Evolutionary conservation across 2,329 filamentous ascomycete genomes (phyloP), one percentile per base, ranked within the genome.

Genomic region (Aspergillus oerlinghausenensis): DNA sequence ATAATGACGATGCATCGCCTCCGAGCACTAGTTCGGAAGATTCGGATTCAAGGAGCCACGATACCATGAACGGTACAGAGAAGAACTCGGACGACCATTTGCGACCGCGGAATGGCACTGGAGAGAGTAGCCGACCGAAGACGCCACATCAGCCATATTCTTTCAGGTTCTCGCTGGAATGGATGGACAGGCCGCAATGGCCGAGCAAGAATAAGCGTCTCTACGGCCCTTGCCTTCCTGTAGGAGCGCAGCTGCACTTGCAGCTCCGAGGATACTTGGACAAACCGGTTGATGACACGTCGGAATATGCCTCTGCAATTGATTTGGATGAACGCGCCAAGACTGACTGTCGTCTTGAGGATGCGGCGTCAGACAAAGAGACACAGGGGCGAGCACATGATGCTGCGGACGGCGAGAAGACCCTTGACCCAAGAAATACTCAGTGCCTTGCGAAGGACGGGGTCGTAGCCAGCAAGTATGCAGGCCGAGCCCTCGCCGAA

Each of bases 91-190:
- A 75, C 56, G 61, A 66, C 43, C 64, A 65, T 48, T 60, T 65
- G 53, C 60, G 63, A 21, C 55, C 57, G 26, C 58, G 61, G 9
- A 65, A 64, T 53, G 60, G 56, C 48, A 58, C 64, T 11, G 64
- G 63, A 29, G 65, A 72, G 49, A 59, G 68, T 25, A 55, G 58
- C 35, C 71, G 69, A 43, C 75, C 67, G 59, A 75, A 67, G 49
- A 72, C 68, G n/a, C 72, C 71, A 49, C 82, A 84, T 61, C 82
- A 82, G 55, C 77, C 75, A 43, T 85, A 82, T 62, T 84, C 79
- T 60, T 88, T 88, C 76, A 86, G 84, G 58, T 88, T 88, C 67
- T 87, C 84, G 1, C 75, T 88, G n/a, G 86, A 88, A 67, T 86
- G 80, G 79, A 78, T 82, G 50, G 82, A 84, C 56, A 80, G 81